Percentiles rank a stretch among this genome's conserved stretches.
Evolutionary conservation across 2,329 filamentous ascomycete genomes (phyloP).

Genomic region (Ophiostoma perfectum): DNA sequence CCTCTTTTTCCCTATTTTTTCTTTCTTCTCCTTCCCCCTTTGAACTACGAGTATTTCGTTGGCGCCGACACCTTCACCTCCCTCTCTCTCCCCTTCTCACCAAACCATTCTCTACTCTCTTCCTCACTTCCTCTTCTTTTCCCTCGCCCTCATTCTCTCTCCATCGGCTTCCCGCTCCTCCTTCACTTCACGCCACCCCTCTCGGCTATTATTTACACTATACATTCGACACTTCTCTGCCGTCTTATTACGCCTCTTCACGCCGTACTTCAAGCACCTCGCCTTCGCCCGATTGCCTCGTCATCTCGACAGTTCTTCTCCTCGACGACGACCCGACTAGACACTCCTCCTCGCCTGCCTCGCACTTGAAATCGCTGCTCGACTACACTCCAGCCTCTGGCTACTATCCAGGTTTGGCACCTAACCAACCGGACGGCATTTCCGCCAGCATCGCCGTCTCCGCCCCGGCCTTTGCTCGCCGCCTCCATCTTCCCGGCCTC

Average conservation of each 20-base stretch:
- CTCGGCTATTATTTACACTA: neutral
- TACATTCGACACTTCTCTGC: too few species aligned
- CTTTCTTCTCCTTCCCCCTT: neutral
- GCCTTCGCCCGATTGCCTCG: too few species aligned
- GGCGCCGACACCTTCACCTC: neutral
- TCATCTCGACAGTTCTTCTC: too few species aligned
- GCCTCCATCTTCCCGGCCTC: neutral
- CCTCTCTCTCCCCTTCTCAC: neutral
- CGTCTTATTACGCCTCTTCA: too few species aligned
- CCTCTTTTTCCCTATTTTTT: slow-evolving; percentile 15
- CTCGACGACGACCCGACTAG: neutral
- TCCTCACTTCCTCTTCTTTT: neutral
- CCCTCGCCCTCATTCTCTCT: neutral
- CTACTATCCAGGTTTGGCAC: neutral
- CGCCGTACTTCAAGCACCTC: too few species aligned
- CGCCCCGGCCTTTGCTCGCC: neutral
- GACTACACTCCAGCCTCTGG: neutral
- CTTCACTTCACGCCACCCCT: neutral
- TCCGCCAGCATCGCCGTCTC: neutral
- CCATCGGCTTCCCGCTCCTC: neutral
- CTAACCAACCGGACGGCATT: neutral
- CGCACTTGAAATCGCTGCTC: neutral
- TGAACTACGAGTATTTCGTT: neutral
- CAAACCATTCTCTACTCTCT: neutral
- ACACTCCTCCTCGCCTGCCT: neutral